A percentile compares a stretch with the other conserved stretches of the same genome.
These are phyloP conservation scores for Russula earlei DNA, from an alignment of 768 basidiomycete genomes.

Conservation along the genomic window DNA sequence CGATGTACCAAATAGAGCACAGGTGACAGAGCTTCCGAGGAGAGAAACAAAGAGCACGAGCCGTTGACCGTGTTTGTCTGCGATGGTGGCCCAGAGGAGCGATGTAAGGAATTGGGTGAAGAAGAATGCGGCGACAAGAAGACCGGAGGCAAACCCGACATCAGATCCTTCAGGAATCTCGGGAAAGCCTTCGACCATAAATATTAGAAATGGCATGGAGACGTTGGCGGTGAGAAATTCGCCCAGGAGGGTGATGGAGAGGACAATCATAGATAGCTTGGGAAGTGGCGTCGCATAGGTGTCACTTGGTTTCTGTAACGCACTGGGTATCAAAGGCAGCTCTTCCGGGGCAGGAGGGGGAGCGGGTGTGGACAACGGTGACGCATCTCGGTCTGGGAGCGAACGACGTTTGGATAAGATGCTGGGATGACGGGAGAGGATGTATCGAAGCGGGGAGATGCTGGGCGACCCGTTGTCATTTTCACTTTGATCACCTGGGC, in stretches of 20 bases:
- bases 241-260: conserved; percentile 90
- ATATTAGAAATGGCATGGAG: conserved; percentile 82
- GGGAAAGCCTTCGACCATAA: conserved; percentile 89
- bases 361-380: background rate
- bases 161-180: conserved; percentile 70
- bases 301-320: conserved; percentile 53
- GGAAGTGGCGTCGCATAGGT: conserved; percentile 75
- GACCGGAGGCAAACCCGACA: conserved; percentile 83
- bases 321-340: conserved; percentile 66
- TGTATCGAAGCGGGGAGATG: conserved; percentile 11
- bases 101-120: conserved; percentile 94
- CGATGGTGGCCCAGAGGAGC: conserved; percentile 92
- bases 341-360: conserved; percentile 10
- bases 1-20: conserved; percentile 68
- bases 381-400: conserved; percentile 2
- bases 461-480: background rate
- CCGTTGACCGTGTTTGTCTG: conserved; percentile 82
- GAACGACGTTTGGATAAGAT: conserved; percentile 11
- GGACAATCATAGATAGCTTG: conserved; percentile 76
- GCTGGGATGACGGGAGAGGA: conserved; percentile 12
- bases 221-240: conserved; percentile 94
- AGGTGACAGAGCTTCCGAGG: conserved; percentile 74
- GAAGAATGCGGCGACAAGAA: conserved; percentile 82
- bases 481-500: conserved; percentile 2
- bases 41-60: conserved; percentile 78